Evolutionary conservation across 495 filamentous ascomycete genomes (phyloP).

Genomic region (Corynascus novoguineensis): DNA sequence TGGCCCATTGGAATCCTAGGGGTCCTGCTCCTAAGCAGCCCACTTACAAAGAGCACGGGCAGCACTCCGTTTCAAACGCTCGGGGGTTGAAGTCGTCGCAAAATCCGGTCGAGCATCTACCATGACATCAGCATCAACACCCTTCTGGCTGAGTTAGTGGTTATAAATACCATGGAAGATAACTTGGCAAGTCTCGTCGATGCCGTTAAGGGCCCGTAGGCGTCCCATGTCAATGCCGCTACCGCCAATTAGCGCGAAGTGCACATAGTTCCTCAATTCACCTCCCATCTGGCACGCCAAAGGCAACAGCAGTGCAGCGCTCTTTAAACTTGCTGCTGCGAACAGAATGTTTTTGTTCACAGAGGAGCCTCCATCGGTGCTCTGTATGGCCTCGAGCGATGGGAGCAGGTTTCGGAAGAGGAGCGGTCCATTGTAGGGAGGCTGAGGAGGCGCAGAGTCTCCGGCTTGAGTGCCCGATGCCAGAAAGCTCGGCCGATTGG

Average conservation of each 20-base stretch:
- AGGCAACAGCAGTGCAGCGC: constrained; percentile 51
- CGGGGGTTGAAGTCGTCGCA: constrained; percentile 42
- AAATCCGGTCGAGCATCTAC: constrained; percentile 54
- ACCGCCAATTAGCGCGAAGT: constrained; percentile 53
- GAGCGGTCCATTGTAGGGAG: constrained; percentile 38
- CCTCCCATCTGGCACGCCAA: constrained; percentile 57
- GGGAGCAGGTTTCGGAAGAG: constrained; percentile 33
- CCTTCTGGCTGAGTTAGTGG: neutral
- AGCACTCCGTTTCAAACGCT: constrained; percentile 43
- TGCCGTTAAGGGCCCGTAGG: constrained; percentile 51
- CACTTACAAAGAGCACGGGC: constrained; percentile 40
- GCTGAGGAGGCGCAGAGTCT: neutral
- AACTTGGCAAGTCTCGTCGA: constrained; percentile 48
- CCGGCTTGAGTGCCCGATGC: neutral
- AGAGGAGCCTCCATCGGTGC: constrained; percentile 30
- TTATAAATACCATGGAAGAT: constrained; percentile 48
- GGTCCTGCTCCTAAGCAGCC: neutral
- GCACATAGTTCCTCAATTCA: constrained; percentile 52
- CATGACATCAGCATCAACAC: neutral
- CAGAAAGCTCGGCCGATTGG: neutral
- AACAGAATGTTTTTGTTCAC: constrained; percentile 55
- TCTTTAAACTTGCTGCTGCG: constrained; percentile 52
- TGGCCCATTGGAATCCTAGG: neutral
- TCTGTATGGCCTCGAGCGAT: constrained; percentile 36
- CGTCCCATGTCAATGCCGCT: constrained; percentile 49